Evolutionary conservation across 2,329 filamentous ascomycete genomes (phyloP).

Genomic region (Colletotrichum sp.): DNA sequence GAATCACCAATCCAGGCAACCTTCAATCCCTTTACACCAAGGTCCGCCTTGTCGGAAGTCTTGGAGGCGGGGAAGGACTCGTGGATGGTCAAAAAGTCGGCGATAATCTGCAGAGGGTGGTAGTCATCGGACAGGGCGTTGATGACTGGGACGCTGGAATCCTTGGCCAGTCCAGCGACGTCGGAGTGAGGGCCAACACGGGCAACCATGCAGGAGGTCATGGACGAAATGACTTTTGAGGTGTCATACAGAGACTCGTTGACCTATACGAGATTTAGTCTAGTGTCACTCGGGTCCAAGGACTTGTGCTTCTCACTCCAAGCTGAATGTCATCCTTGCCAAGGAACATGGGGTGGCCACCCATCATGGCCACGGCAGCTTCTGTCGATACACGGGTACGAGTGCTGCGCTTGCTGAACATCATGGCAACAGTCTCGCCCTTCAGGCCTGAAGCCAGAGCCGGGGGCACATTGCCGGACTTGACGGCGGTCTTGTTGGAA

Average conservation of each 20-base stretch:
- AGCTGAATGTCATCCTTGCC: conserved; percentile 96
- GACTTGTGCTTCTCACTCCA: conserved; percentile 64
- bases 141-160: conserved; percentile 81
- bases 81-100: conserved; percentile 90
- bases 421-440: conserved; percentile 88
- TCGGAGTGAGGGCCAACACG: conserved; percentile 81
- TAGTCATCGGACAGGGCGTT: conserved; percentile 89
- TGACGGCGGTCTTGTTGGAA: conserved; percentile 77
- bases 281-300: neutral
- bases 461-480: conserved; percentile 66
- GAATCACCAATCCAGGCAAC: conserved; percentile 96
- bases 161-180: conserved; percentile 70
- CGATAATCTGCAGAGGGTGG: conserved; percentile 93
- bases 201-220: conserved; percentile 84
- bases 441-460: conserved; percentile 67
- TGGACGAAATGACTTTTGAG: conserved; percentile 89
- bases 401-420: conserved; percentile 96
- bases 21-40: conserved; percentile 84
- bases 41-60: conserved; percentile 34
- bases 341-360: conserved; percentile 95
- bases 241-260: conserved; percentile 97
- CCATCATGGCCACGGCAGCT: conserved; percentile 84
- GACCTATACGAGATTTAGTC: conserved; percentile 52
- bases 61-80: conserved; percentile 69
- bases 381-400: conserved; percentile 94